Evolutionary conservation across 495 filamentous ascomycete species (phyloP).

Genomic region (Penicillium crystallinum): DNA sequence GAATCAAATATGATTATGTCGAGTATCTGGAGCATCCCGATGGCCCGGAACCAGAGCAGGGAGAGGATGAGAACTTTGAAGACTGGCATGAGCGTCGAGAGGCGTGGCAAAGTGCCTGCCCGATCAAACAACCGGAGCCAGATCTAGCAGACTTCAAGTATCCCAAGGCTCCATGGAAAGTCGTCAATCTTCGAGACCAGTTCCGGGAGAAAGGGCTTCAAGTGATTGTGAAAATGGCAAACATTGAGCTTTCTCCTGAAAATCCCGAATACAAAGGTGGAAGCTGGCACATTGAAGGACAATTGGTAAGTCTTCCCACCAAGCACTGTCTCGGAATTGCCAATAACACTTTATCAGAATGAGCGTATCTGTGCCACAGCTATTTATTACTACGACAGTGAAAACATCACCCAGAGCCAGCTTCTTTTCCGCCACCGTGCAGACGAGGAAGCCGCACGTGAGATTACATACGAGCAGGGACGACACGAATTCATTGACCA

Average conservation of each 20-base stretch:
- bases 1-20: slow-evolving; percentile 15
- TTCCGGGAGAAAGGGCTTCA: slow-evolving; percentile 43
- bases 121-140: slow-evolving; percentile 34
- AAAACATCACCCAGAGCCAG: slow-evolving; percentile 54
- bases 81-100: not conserved
- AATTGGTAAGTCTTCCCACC: slow-evolving; percentile 26
- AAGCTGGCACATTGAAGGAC: slow-evolving; percentile 54
- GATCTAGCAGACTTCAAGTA: not conserved
- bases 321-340: not conserved
- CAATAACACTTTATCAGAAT: slow-evolving; percentile 25
- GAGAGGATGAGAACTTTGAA: not conserved
- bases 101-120: not conserved
- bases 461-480: slow-evolving; percentile 25
- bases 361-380: slow-evolving; percentile 56
- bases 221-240: slow-evolving; percentile 60
- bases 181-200: slow-evolving; percentile 23
- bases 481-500: slow-evolving; percentile 25
- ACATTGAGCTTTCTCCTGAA: slow-evolving; percentile 57
- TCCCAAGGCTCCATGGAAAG: not conserved
- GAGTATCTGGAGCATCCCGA: slow-evolving; percentile 11
- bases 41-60: slow-evolving; percentile 7
- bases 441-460: slow-evolving; percentile 1
- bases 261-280: slow-evolving; percentile 47
- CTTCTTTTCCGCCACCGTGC: slow-evolving; percentile 48
- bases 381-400: slow-evolving; percentile 57